Percentiles rank a stretch among this genome's conserved stretches.
These are phyloP conservation scores for Penicillium subrubescens DNA, from an alignment of 495 filamentous ascomycete genomes.

Conservation along the genomic window DNA sequence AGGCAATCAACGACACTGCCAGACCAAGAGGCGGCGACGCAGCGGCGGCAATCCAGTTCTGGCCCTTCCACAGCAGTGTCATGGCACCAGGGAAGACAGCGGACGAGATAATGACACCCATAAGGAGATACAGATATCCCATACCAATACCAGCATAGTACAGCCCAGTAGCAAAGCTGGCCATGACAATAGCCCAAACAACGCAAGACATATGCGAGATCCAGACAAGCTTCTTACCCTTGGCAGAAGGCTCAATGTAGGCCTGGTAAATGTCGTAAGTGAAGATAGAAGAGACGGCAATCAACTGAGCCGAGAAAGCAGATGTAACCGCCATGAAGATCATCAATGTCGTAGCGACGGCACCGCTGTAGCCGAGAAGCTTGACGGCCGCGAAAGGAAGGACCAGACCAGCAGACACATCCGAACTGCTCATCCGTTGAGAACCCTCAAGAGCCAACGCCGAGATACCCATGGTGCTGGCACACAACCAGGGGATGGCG, in stretches of 20 bases:
- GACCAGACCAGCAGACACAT: slow-evolving; percentile 85
- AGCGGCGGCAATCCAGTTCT: slow-evolving; percentile 78
- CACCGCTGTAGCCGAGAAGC: slow-evolving; percentile 86
- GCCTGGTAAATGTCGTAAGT: slow-evolving; percentile 90
- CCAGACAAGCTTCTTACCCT: slow-evolving; percentile 80
- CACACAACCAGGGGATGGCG: slow-evolving; percentile 90
- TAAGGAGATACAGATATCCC: slow-evolving; percentile 82
- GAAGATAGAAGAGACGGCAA: slow-evolving; percentile 89
- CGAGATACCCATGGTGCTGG: slow-evolving; percentile 92
- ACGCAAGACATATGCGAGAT: slow-evolving; percentile 79
- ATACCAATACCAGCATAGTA: slow-evolving; percentile 70
- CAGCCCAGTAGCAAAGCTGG: slow-evolving; percentile 79
- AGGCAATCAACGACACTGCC: slow-evolving; percentile 74
- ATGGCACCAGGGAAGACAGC: slow-evolving; percentile 83
- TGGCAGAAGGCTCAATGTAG: slow-evolving; percentile 57
- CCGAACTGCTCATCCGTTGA: slow-evolving; percentile 67
- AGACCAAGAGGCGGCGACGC: slow-evolving; percentile 78
- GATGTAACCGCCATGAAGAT: slow-evolving; percentile 97
- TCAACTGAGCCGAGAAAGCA: slow-evolving; percentile 85
- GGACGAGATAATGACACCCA: slow-evolving; percentile 88
- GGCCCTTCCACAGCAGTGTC: slow-evolving; percentile 78
- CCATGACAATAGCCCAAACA: slow-evolving; percentile 79
- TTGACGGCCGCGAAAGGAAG: slow-evolving; percentile 88
- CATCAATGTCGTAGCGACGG: slow-evolving; percentile 78
- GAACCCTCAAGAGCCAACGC: slow-evolving; percentile 79